A percentile compares a stretch with the other conserved stretches of the same genome.
Conservation (phyloP, 2,329 filamentous ascomycete genomes). For the Penicillium sp. region DNA sequence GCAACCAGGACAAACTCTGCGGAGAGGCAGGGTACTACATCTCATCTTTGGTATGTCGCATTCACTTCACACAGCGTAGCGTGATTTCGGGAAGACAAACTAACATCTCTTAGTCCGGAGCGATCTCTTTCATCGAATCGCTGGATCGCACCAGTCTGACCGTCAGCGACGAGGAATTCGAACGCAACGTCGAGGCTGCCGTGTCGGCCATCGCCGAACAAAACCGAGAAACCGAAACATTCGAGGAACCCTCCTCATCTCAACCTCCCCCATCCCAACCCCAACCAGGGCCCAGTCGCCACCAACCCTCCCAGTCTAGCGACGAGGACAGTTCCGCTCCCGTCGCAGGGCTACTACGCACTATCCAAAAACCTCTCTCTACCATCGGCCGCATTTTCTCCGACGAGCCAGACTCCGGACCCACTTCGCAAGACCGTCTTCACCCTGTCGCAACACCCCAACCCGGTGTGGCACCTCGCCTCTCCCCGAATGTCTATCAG, state of each 20-base stretch:
- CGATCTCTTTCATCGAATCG: conserved; percentile 94
- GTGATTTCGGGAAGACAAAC: not conserved
- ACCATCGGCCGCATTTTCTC: conserved; percentile 96
- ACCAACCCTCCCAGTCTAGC: conserved; percentile 42
- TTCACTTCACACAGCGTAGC: not conserved
- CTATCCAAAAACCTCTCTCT: conserved; percentile 85
- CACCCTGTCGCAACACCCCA: conserved; percentile 47
- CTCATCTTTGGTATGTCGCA: conserved; percentile 72
- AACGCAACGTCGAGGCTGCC: conserved; percentile 91
- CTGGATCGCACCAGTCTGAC: conserved; percentile 92
- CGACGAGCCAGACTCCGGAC: conserved; percentile 55
- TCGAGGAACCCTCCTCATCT: conserved; percentile 39
- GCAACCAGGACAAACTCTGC: conserved; percentile 94
- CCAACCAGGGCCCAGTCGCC: conserved; percentile 52
- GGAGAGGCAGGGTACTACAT: conserved; percentile 99
- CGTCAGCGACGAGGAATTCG: conserved; percentile 92
- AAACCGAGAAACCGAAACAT: conserved; percentile 63
- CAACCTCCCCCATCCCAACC: conserved; percentile 63
- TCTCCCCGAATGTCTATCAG: conserved; percentile 49
- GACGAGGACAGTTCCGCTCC: conserved; percentile 71
- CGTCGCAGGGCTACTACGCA: conserved; percentile 80
- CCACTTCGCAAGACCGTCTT: conserved; percentile 33
- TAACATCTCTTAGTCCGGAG: conserved; percentile 56
- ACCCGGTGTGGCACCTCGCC: conserved; percentile 49
- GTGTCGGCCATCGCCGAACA: conserved; percentile 95